Evolutionary conservation across 371 early-diverging fungal species (phyloP), one percentile per base, ranked within the genome.

Genomic region (Cladochytrium tenue): DNA sequence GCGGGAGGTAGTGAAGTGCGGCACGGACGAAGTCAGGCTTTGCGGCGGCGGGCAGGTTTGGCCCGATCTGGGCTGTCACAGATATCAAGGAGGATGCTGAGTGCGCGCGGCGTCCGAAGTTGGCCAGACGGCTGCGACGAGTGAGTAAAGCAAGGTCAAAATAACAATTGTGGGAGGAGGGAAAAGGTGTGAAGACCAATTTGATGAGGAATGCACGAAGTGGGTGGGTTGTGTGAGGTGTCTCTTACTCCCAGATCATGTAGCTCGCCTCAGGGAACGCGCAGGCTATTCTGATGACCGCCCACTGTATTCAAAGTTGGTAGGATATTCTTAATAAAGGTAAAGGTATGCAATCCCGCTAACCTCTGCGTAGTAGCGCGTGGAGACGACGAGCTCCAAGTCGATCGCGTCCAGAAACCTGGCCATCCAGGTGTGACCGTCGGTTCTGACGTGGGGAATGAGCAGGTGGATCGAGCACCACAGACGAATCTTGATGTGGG

Each of bases 391-490:
- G 0, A 76, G 74, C 62, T 88, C 86, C 7, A 73, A 64, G 26
- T 77, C 71, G 55, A 85, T 70, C 20, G 69, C 20, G 17, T 74
- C 67, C 50, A 80, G 59, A 3, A 86, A 36, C 13, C 51, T 53
- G 0, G 72, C 68, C 3, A 80, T 27, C 43, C 66, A 79, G 13
- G 62, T 23, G 20, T 20, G 23, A 15, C 1, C 69, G n/a, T 73
- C 65, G 28, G 69, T 68, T 1, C 53, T 20, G 23, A 86, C 70
- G 67, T 81, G 77, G 23, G 74, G 73, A 28, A 82, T 61, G 3
- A 87, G 60, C 25, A 88, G 62, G 59, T 86, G 66, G 36, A 82
- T 63, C 0, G 85, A 73, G 63, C 79, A 81, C 79, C 87, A 78
- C 3, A 77, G 52, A 27, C 88, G 75, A n/a, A 86, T 32, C 82